Evolutionary conservation across 495 filamentous ascomycete species (phyloP).

Genomic region (Xanthoparmelia taractica): DNA sequence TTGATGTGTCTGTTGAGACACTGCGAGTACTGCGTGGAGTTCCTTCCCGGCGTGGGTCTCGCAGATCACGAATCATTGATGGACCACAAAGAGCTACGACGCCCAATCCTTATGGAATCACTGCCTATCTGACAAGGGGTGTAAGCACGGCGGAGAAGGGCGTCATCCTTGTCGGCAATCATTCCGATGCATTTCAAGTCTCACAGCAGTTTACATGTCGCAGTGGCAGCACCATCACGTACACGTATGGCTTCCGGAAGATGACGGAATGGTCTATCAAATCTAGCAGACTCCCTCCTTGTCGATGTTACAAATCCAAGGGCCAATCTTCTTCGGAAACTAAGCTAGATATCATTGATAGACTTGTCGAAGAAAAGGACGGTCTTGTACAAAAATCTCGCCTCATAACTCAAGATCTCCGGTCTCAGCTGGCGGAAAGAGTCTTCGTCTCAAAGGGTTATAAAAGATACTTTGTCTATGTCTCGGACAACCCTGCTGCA

Average conservation of each 20-base stretch:
- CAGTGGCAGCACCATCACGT: not conserved
- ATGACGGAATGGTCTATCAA: slow-evolving; percentile 14
- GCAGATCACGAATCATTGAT: slow-evolving; percentile 16
- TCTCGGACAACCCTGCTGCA: slow-evolving; percentile 16
- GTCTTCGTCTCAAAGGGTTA: not conserved
- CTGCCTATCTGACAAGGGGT: slow-evolving; percentile 1
- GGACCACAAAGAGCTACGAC: not conserved
- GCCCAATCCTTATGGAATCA: rapidly evolving
- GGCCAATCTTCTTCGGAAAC: not conserved
- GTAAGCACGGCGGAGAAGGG: slow-evolving; percentile 7
- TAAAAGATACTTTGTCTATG: slow-evolving; percentile 6
- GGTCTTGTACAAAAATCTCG: not conserved
- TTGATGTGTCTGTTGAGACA: slow-evolving; percentile 1
- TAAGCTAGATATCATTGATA: not conserved
- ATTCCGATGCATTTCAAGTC: slow-evolving; percentile 16
- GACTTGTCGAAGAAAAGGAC: not conserved
- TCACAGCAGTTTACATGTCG: slow-evolving; percentile 12
- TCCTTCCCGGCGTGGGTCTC: slow-evolving; percentile 13
- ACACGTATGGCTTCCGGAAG: slow-evolving; percentile 9
- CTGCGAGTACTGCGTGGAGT: slow-evolving; percentile 15
- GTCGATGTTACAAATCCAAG: slow-evolving; percentile 1
- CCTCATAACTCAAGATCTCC: too few relatives aligned
- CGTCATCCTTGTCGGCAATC: slow-evolving; percentile 10
- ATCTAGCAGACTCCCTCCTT: not conserved
- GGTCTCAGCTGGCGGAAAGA: not conserved